phyloP scores from a whole-genome alignment of 2,329 filamentous ascomycete species.

The Colletotrichum karsti region DNA sequence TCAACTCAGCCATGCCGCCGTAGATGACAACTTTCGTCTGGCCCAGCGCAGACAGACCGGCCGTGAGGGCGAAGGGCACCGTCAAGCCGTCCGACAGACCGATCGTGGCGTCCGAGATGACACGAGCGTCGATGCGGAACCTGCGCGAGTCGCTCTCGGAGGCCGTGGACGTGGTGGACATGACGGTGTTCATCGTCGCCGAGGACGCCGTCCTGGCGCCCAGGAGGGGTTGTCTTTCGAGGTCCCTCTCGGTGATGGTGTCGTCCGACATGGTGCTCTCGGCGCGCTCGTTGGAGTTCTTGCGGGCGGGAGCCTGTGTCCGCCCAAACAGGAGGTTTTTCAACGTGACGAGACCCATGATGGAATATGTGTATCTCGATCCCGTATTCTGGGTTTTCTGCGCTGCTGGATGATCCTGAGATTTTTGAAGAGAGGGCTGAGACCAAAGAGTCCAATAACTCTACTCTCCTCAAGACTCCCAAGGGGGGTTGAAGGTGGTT shows the following conservation, averaged over 20 bases:
- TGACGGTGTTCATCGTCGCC: constrained; percentile 9
- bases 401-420: too few relatives aligned
- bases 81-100: constrained; percentile 83
- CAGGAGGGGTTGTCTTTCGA: constrained; percentile 31
- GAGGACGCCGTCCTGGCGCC: constrained; percentile 7
- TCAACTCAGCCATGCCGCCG: constrained; percentile 78
- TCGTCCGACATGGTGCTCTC: constrained; percentile 30
- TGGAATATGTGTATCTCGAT: too few relatives aligned
- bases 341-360: constrained; percentile 30
- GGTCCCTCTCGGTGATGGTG: constrained; percentile 24
- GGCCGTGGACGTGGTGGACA: constrained; percentile 2
- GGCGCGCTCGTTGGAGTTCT: not conserved
- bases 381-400: too few relatives aligned
- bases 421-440: not conserved
- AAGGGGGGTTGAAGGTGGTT: not conserved
- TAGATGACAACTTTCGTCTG: constrained; percentile 73
- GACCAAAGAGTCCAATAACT: not conserved
- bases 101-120: constrained; percentile 50
- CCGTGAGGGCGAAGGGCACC: constrained; percentile 81
- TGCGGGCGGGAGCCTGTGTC: constrained; percentile 5
- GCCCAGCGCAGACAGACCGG: constrained; percentile 74
- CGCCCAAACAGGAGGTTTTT: constrained; percentile 30
- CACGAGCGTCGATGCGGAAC: constrained; percentile 31
- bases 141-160: constrained; percentile 12
- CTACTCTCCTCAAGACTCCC: not conserved